phyloP scores from a whole-genome alignment of 768 basidiomycete genomes.

The Roridomyces roridus region DNA sequence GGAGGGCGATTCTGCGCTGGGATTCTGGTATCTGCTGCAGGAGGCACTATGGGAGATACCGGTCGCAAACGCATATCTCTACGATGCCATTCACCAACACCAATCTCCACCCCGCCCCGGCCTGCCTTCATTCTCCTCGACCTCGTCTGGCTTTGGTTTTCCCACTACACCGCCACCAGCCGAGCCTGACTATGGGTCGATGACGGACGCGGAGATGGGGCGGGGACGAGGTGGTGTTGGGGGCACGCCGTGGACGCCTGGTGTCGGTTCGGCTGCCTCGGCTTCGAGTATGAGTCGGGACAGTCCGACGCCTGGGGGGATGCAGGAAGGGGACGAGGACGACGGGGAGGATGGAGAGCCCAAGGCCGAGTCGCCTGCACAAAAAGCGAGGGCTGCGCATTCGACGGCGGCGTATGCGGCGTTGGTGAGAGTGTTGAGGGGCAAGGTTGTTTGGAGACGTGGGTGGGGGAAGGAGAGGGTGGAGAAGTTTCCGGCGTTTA shows the following conservation, averaged over 20 bases:
- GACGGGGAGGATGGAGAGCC: conserved; percentile 29
- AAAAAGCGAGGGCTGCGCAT: conserved; percentile 33
- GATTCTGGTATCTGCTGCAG: conserved; percentile 92
- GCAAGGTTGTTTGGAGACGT: conserved; percentile 73
- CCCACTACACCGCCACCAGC: neutral
- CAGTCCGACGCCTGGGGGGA: conserved; percentile 26
- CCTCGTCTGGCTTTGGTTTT: neutral
- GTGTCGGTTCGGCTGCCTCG: conserved; percentile 4
- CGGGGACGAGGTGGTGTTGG: conserved; percentile 16
- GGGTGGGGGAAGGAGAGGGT: conserved; percentile 60
- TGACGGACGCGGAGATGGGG: conserved; percentile 9
- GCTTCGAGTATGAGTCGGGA: no score
- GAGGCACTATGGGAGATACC: conserved; percentile 72
- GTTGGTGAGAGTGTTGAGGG: conserved; percentile 70
- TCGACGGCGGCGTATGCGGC: conserved; percentile 68
- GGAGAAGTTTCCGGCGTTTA: conserved; percentile 46
- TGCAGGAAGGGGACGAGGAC: conserved; percentile 5
- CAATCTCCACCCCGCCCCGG: neutral
- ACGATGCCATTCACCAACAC: neutral
- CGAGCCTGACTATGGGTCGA: neutral
- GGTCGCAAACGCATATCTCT: conserved; percentile 20
- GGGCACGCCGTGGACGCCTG: conserved; percentile 43
- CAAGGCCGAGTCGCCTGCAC: conserved; percentile 13
- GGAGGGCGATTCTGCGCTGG: conserved; percentile 81
- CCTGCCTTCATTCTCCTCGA: neutral